phyloP scores from a whole-genome alignment of 805 yeast species.

The Candida maris region DNA sequence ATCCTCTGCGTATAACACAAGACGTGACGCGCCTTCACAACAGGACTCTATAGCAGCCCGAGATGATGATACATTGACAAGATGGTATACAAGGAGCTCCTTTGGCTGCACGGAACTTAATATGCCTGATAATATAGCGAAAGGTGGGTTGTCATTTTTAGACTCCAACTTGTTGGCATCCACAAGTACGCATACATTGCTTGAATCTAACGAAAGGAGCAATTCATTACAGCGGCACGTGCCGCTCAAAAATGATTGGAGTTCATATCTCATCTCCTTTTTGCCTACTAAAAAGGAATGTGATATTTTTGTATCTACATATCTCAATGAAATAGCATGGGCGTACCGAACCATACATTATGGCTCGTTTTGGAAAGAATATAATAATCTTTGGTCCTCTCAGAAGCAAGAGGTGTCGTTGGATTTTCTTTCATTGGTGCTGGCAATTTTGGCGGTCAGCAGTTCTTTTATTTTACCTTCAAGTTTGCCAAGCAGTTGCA shows the following conservation, averaged over 20 bases:
- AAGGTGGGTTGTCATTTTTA: background rate
- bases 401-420: background rate
- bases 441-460: conserved; percentile 11
- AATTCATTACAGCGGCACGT: background rate
- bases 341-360: conserved; percentile 9
- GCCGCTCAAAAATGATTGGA: conserved; percentile 2
- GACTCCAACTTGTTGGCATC: conserved; percentile 2
- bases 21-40: background rate
- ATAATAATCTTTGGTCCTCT: conserved; percentile 5
- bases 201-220: background rate
- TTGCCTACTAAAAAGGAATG: conserved; percentile 10
- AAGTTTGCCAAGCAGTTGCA: background rate
- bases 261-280: conserved; percentile 3
- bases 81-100: conserved; percentile 8
- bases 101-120: background rate
- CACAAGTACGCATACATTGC: conserved; percentile 3
- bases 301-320: conserved; percentile 8
- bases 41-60: conserved; percentile 1
- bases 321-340: conserved; percentile 10
- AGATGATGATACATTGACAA: conserved; percentile 6
- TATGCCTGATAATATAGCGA: conserved; percentile 2
- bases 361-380: conserved; percentile 7
- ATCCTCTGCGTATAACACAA: background rate
- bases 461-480: conserved; percentile 7
- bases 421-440: conserved; percentile 9